A percentile compares a stretch with the other conserved stretches of the same genome.
phyloP scores from a whole-genome alignment of 768 basidiomycete species.

The Obba rivulosa region DNA sequence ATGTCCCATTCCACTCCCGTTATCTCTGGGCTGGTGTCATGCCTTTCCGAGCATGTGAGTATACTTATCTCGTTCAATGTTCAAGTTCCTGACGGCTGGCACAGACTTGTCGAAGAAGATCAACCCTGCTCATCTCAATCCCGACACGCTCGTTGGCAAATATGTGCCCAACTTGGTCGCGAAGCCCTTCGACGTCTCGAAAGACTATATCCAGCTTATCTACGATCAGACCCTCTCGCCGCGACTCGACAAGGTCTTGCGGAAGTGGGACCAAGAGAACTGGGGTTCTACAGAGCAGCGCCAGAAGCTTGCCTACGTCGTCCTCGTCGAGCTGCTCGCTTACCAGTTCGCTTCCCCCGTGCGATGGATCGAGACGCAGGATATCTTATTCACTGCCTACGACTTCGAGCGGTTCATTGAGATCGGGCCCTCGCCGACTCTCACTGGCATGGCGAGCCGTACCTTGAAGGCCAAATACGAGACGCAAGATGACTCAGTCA shows the following conservation, averaged over 20 bases:
- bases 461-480: conserved; percentile 95
- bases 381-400: conserved; percentile 82
- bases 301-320: conserved; percentile 91
- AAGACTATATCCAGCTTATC: conserved; percentile 89
- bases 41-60: conserved; percentile 94
- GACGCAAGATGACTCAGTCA: conserved; percentile 77
- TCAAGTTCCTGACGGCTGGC: conserved; percentile 2
- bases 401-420: conserved; percentile 93
- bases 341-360: conserved; percentile 99
- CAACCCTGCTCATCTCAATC: conserved; percentile 84
- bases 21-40: conserved; percentile 98
- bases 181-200: conserved; percentile 76
- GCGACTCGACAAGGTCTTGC: conserved; percentile 90
- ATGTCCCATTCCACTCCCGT: conserved; percentile 99
- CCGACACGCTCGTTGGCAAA: conserved; percentile 89
- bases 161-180: conserved; percentile 98
- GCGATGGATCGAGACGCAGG: conserved; percentile 99
- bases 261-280: conserved; percentile 86
- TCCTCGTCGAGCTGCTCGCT: conserved; percentile 93
- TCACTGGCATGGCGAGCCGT: conserved; percentile 90
- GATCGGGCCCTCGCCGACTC: conserved; percentile 91
- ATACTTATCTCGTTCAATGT: not conserved
- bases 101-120: conserved; percentile 97
- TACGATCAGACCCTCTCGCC: conserved; percentile 97
- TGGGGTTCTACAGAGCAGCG: conserved; percentile 82